A percentile compares a stretch with the other conserved stretches of the same genome.
Evolutionary conservation across 2,329 filamentous ascomycete genomes (phyloP).

Genomic region (Cladobotryum mycophilum): DNA sequence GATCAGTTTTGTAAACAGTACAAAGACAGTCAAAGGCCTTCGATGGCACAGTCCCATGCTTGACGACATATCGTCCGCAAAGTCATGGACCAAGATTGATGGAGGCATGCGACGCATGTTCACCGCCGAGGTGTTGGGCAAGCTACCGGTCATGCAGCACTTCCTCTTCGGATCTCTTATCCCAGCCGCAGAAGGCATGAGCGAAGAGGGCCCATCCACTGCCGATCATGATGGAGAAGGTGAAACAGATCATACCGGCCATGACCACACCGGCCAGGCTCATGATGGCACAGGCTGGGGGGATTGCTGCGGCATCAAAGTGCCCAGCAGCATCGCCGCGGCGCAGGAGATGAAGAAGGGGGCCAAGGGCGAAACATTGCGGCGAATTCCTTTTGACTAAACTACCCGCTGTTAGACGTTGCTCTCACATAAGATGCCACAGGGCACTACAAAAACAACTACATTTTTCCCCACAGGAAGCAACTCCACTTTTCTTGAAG

Average conservation of each 20-base stretch:
- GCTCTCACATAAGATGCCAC: too few species aligned
- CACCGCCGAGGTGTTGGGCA: constrained; percentile 81
- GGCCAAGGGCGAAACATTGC: constrained; percentile 51
- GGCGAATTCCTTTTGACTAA: constrained; percentile 78
- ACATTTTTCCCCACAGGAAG: too few species aligned
- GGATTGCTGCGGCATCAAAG: constrained; percentile 96
- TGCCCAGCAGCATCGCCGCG: constrained; percentile 88
- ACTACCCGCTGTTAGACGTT: background rate
- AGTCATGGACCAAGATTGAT: constrained; percentile 88
- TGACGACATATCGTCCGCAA: constrained; percentile 89
- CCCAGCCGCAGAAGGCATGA: constrained; percentile 77
- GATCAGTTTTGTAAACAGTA: constrained; percentile 88
- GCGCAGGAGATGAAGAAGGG: constrained; percentile 81
- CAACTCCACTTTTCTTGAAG: too few species aligned
- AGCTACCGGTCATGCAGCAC: constrained; percentile 97
- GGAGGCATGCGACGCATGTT: constrained; percentile 97
- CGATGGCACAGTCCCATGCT: constrained; percentile 98
- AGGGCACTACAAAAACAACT: too few species aligned
- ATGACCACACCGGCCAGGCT: constrained; percentile 54
- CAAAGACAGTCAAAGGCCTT: constrained; percentile 90
- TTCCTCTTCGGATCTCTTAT: constrained; percentile 88
- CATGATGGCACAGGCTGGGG: constrained; percentile 72
- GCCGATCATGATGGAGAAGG: constrained; percentile 44
- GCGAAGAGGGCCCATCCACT: constrained; percentile 49
- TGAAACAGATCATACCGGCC: constrained; percentile 54